Conservation (phyloP, 2,329 filamentous ascomycete genomes). For the Thielaviopsis ethacetica region DNA sequence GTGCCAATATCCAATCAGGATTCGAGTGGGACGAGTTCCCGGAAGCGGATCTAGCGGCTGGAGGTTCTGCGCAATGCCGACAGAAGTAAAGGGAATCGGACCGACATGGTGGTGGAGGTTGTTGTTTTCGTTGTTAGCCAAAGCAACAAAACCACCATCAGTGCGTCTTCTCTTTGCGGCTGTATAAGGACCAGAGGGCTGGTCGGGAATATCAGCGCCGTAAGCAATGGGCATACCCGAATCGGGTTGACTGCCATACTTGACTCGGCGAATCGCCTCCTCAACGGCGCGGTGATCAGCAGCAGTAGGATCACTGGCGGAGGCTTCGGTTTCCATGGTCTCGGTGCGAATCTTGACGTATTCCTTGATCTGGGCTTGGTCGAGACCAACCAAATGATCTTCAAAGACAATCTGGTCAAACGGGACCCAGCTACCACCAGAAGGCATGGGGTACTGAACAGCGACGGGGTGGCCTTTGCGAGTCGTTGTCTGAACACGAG, state of each 20-base stretch:
- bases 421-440: slow-evolving; percentile 47
- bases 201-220: slow-evolving; percentile 19
- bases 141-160: slow-evolving; percentile 10
- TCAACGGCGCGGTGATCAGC: slow-evolving; percentile 28
- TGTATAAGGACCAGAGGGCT: background rate
- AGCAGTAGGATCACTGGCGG: slow-evolving; percentile 22
- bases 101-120: background rate
- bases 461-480: slow-evolving; percentile 31
- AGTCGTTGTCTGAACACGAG: slow-evolving; percentile 19
- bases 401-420: slow-evolving; percentile 45
- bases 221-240: slow-evolving; percentile 32
- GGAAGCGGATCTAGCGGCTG: slow-evolving; percentile 26
- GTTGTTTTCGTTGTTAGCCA: background rate
- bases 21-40: slow-evolving; percentile 38
- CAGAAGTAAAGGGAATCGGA: slow-evolving; percentile 9
- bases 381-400: slow-evolving; percentile 36
- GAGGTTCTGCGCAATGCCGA: slow-evolving; percentile 5
- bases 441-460: slow-evolving; percentile 32
- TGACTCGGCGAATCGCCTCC: slow-evolving; percentile 29
- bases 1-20: slow-evolving; percentile 43
- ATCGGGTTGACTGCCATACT: slow-evolving; percentile 27
- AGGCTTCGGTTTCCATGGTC: slow-evolving; percentile 17
- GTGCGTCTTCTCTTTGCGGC: slow-evolving; percentile 11
- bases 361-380: slow-evolving; percentile 43
- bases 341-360: slow-evolving; percentile 40